Conservation (phyloP, 2,329 filamentous ascomycete genomes). For the Anisogramma anomala region DNA sequence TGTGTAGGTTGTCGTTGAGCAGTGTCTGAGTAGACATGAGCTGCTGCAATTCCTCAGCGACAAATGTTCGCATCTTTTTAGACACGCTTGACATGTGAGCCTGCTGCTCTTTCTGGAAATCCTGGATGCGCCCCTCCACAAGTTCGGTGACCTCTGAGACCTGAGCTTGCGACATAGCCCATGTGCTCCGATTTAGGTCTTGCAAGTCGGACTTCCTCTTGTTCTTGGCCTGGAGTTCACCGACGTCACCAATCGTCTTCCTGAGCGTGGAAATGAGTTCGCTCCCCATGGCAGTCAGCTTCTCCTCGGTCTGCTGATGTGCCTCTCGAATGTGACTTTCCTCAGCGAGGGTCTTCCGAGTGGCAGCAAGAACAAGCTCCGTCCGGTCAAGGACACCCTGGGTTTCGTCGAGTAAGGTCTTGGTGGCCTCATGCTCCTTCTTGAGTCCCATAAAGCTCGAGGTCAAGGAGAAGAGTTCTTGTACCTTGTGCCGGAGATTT, state of each 20-base stretch:
- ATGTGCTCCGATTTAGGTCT: constrained; percentile 62
- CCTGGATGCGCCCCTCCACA: constrained; percentile 63
- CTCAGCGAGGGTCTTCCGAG: constrained; percentile 63
- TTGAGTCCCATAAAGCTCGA: constrained; percentile 80
- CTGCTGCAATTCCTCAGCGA: constrained; percentile 61
- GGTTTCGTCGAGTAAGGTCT: constrained; percentile 61
- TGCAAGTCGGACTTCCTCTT: constrained; percentile 77
- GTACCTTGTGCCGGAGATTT: constrained; percentile 84
- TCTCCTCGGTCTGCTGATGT: constrained; percentile 72
- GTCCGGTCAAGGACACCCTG: constrained; percentile 77
- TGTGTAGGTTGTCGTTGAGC: constrained; percentile 55
- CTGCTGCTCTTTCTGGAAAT: constrained; percentile 62
- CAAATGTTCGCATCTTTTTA: constrained; percentile 62
- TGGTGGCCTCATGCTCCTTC: constrained; percentile 76
- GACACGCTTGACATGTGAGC: constrained; percentile 58
- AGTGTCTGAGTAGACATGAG: constrained; percentile 59
- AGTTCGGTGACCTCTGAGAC: constrained; percentile 65
- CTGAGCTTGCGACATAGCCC: constrained; percentile 64
- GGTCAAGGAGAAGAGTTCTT: constrained; percentile 79
- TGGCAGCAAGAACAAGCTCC: constrained; percentile 69
- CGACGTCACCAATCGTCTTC: constrained; percentile 68
- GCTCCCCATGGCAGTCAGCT: constrained; percentile 61
- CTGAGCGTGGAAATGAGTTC: constrained; percentile 68
- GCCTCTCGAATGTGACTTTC: constrained; percentile 72
- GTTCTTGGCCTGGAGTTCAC: constrained; percentile 75